Conservation (phyloP, 805 yeast genomes). For the Saccharomyces mikatae region DNA sequence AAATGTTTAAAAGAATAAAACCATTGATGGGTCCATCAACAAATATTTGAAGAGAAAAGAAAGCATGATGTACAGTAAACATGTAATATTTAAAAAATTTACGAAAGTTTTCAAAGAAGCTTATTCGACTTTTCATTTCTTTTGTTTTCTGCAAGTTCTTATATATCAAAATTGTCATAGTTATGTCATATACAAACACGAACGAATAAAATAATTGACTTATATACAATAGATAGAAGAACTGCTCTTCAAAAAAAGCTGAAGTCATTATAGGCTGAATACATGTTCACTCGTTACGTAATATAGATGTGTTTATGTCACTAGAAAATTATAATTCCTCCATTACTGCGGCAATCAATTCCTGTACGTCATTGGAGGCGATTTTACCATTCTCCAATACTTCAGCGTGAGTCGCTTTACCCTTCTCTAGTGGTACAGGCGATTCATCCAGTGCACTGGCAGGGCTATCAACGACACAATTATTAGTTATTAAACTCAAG, state of each 20-base stretch:
- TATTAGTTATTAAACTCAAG: conserved; percentile 77
- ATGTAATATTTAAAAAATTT: background rate
- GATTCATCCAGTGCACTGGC: conserved; percentile 53
- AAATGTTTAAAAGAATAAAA: background rate
- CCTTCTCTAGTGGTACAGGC: conserved; percentile 49
- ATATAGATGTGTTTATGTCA: background rate
- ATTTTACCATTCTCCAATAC: conserved; percentile 73
- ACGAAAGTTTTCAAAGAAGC: background rate
- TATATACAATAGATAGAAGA: background rate
- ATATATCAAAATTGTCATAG: background rate
- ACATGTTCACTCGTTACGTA: background rate
- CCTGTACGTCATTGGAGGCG: conserved; percentile 77
- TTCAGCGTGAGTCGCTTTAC: conserved; percentile 88
- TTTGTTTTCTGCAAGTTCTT: background rate
- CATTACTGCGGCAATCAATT: conserved; percentile 54
- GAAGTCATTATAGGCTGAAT: background rate
- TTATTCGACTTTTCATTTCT: background rate
- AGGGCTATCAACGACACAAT: conserved; percentile 62
- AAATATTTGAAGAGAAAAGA: background rate
- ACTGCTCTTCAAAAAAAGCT: background rate
- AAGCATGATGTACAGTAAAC: background rate
- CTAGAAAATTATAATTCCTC: conserved; percentile 28
- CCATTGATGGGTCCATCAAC: background rate
- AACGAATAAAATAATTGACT: background rate
- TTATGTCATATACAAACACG: background rate